Percentiles rank a stretch among this genome's conserved stretches.
phyloP scores from a whole-genome alignment of 2,329 filamentous ascomycete genomes.

The Ramularia endophylla region DNA sequence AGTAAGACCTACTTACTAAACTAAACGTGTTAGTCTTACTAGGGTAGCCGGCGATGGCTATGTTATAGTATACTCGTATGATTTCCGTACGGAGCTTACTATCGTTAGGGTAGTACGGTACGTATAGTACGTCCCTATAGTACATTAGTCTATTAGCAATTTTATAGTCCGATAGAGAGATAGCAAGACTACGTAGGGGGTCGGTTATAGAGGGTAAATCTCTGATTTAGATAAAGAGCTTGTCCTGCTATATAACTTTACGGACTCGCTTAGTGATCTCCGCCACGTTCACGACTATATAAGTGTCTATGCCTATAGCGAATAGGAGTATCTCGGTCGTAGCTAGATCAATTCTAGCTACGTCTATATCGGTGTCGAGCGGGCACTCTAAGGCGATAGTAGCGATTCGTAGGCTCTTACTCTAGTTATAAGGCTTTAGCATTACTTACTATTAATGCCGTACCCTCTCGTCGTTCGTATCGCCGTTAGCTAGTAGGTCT shows the following conservation, averaged over 20 bases:
- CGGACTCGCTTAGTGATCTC: not conserved
- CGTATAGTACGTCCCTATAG: not conserved
- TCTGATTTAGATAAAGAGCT: not conserved
- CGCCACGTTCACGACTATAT: not conserved
- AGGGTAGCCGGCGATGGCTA: slow-evolving; percentile 4
- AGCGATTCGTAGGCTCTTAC: not conserved
- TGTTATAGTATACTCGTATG: not conserved
- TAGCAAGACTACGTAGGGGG: not conserved
- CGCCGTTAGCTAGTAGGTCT: slow-evolving; percentile 1
- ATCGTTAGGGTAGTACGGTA: not conserved
- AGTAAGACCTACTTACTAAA: slow-evolving; percentile 2
- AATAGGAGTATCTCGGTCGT: too few relatives aligned
- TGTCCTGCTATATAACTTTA: not conserved
- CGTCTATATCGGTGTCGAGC: not conserved
- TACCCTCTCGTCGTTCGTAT: not conserved
- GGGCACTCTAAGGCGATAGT: not conserved
- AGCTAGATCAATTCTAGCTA: too few relatives aligned
- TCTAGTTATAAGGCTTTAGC: slow-evolving; percentile 1
- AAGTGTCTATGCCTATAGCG: too few relatives aligned
- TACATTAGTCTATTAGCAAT: not conserved
- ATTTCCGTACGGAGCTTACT: too few relatives aligned
- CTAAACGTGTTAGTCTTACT: slow-evolving; percentile 2
- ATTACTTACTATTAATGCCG: not conserved
- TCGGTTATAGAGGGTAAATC: too few relatives aligned
- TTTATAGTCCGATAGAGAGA: not conserved